Evolutionary conservation across 2,329 filamentous ascomycete species (phyloP).

Genomic region (Pseudogymnoascus sp.): DNA sequence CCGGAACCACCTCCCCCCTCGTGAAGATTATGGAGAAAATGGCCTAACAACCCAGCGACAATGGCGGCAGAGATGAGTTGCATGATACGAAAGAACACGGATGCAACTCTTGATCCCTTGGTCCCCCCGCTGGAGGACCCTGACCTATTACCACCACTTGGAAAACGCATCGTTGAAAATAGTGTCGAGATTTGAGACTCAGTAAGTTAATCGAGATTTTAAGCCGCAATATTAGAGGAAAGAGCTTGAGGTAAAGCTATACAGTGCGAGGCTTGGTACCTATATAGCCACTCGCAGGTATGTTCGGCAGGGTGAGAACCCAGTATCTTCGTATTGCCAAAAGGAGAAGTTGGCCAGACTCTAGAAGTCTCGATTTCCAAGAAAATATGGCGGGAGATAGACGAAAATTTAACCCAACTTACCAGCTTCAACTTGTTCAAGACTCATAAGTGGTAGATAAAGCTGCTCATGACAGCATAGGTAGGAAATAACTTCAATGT

Average conservation of each 20-base stretch:
- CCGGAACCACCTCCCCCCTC: background rate
- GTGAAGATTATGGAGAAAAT: background rate
- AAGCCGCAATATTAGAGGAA: background rate
- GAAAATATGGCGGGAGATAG: background rate
- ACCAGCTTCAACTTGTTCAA: background rate
- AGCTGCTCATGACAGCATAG: background rate
- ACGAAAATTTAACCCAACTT: background rate
- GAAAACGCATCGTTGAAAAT: conserved; percentile 7
- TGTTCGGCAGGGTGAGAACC: background rate
- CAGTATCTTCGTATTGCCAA: background rate
- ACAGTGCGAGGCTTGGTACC: background rate
- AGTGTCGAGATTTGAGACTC: background rate
- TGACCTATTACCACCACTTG: conserved; percentile 3
- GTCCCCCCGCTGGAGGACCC: background rate
- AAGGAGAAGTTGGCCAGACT: background rate
- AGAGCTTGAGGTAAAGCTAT: background rate
- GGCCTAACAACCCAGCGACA: conserved; percentile 10
- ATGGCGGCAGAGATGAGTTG: conserved; percentile 9
- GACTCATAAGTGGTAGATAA: background rate
- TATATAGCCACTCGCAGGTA: background rate
- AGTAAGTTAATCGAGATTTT: background rate
- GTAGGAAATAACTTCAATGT: background rate
- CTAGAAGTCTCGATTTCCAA: background rate
- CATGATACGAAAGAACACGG: conserved; percentile 5
- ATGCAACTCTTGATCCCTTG: background rate